These are phyloP conservation scores for Leccinellum albellum DNA, from an alignment of 768 basidiomycete genomes.

Conservation along the genomic window DNA sequence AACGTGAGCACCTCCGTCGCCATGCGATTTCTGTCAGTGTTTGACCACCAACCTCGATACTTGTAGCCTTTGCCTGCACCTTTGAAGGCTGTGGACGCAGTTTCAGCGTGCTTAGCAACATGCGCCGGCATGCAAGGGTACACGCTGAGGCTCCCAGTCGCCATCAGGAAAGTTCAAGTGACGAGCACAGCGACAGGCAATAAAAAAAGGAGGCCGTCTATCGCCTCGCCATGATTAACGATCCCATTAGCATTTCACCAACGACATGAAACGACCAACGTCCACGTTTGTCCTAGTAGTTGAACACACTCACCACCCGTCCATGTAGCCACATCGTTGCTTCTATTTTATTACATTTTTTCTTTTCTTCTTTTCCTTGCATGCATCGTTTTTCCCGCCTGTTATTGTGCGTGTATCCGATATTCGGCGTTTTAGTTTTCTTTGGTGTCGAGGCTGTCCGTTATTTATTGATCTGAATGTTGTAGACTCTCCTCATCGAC, in stretches of 20 bases:
- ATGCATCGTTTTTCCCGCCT: constrained; percentile 1
- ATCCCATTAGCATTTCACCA: constrained; percentile 5
- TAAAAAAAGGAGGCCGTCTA: constrained; percentile 22
- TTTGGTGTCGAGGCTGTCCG: background rate
- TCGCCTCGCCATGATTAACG: constrained; percentile 5
- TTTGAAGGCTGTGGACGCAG: constrained; percentile 72
- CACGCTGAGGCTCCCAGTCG: constrained; percentile 41
- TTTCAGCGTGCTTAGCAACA: constrained; percentile 86
- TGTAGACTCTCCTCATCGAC: constrained; percentile 14
- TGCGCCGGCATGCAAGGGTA: constrained; percentile 80
- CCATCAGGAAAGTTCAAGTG: constrained; percentile 40
- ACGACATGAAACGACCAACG: constrained; percentile 3
- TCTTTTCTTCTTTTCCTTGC: background rate
- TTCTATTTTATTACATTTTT: background rate
- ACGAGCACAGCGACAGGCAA: constrained; percentile 42
- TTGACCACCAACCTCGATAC: constrained; percentile 4
- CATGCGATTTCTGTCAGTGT: constrained; percentile 7
- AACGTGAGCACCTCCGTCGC: constrained; percentile 50
- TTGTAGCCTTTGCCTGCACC: constrained; percentile 69
- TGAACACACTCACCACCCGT: background rate
- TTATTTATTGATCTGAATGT: constrained; percentile 17
- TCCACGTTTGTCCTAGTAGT: constrained; percentile 1
- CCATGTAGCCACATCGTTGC: constrained; percentile 12
- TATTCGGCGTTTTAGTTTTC: background rate
- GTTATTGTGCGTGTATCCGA: constrained; percentile 17